phyloP scores from a whole-genome alignment of 2,329 filamentous ascomycete genomes.

The Cercospora zeae-maydis region DNA sequence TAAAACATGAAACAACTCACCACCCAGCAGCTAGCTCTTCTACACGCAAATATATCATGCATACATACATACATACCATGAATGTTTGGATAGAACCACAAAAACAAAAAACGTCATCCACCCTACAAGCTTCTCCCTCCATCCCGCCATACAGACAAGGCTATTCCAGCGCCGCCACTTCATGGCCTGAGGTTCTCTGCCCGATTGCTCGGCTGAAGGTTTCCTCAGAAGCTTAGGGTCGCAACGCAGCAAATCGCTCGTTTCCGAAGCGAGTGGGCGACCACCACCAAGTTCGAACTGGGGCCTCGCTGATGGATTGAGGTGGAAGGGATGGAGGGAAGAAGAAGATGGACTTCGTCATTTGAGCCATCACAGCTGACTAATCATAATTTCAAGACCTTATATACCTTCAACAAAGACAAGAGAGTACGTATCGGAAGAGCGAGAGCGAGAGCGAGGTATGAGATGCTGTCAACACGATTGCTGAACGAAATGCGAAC shows the following conservation, averaged over 20 bases:
- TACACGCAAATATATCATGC: too few species aligned
- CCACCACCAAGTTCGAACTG: slow-evolving; percentile 55
- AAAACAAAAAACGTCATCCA: slow-evolving; percentile 33
- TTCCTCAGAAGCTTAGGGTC: slow-evolving; percentile 52
- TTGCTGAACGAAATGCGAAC: background rate
- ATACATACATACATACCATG: too few species aligned
- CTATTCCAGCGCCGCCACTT: slow-evolving; percentile 54
- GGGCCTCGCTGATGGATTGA: slow-evolving; percentile 43
- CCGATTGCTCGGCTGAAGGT: slow-evolving; percentile 58
- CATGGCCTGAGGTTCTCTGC: slow-evolving; percentile 55
- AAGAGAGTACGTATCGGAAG: too few species aligned
- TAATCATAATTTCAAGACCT: background rate
- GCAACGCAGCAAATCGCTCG: slow-evolving; percentile 48
- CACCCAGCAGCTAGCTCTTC: background rate
- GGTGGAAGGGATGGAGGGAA: slow-evolving; percentile 21
- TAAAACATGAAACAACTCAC: background rate
- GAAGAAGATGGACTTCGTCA: slow-evolving; percentile 27
- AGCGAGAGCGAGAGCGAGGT: too few species aligned
- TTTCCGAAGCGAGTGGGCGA: slow-evolving; percentile 54
- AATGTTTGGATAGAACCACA: too few species aligned
- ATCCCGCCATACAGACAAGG: slow-evolving; percentile 41
- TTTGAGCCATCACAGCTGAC: slow-evolving; percentile 38
- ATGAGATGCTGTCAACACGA: too few species aligned
- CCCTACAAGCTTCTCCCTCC: slow-evolving; percentile 30
- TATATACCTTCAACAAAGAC: too few species aligned